Conservation (phyloP, 495 filamentous ascomycete species). For the Penicillium egyptiacum region DNA sequence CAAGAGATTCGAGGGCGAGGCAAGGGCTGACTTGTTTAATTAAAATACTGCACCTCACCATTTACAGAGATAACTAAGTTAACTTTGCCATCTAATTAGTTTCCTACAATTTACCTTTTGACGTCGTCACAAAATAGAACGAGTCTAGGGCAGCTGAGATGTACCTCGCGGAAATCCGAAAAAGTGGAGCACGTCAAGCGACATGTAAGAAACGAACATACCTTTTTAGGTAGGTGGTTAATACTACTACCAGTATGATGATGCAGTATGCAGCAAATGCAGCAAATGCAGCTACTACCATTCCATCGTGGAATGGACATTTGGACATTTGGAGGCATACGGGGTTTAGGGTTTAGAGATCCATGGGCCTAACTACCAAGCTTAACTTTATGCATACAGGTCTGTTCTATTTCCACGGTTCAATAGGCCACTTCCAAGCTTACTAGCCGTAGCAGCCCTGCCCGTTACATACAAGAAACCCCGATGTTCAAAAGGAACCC, state of each 20-base stretch:
- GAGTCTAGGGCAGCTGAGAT: not conserved
- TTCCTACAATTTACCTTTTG: not conserved
- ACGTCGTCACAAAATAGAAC: constrained; percentile 7
- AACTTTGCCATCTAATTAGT: constrained; percentile 14
- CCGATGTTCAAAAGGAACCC: not conserved
- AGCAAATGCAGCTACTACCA: too few relatives aligned
- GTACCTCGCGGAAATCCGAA: constrained; percentile 21
- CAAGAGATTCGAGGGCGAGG: constrained; percentile 22
- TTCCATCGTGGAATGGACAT: too few relatives aligned
- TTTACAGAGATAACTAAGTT: not conserved
- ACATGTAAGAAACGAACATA: not conserved
- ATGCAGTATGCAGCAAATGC: too few relatives aligned
- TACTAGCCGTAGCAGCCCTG: not conserved
- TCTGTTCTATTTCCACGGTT: not conserved
- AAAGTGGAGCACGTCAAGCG: constrained; percentile 19
- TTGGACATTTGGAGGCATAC: too few relatives aligned
- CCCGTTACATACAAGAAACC: not conserved
- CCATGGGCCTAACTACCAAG: not conserved
- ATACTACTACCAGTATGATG: too few relatives aligned
- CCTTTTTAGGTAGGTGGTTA: too few relatives aligned
- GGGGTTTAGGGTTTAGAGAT: not conserved
- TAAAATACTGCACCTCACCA: constrained; percentile 11
- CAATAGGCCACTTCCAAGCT: not conserved
- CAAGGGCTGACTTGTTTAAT: constrained; percentile 24
- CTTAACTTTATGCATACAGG: constrained; percentile 1